Conservation (phyloP, 1,284 basidiomycete genomes). For the Tremellales sp. region DNA sequence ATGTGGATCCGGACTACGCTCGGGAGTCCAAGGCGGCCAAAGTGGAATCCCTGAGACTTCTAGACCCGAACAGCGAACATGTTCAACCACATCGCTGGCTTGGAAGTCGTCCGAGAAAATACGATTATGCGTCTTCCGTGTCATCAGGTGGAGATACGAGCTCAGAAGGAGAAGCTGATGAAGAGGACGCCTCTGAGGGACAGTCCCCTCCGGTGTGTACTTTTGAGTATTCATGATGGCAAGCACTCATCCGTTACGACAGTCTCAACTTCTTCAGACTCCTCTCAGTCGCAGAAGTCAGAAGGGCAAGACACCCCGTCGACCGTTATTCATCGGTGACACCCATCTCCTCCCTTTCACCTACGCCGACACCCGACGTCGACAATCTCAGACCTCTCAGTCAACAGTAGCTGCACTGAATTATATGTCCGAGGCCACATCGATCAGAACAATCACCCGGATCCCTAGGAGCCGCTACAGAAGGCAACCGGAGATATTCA, state of each 20-base stretch:
- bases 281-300: no score
- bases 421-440: not conserved
- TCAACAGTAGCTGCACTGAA: not conserved
- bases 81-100: no score
- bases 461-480: not conserved
- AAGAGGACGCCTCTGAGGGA: not conserved
- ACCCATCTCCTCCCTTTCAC: conserved; percentile 22
- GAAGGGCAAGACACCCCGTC: no score
- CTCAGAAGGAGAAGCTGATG: not conserved
- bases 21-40: no score
- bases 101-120: no score
- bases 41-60: no score
- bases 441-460: not conserved
- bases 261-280: no score
- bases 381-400: not conserved
- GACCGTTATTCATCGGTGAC: conserved; percentile 17
- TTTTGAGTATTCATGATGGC: no score
- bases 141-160: not conserved
- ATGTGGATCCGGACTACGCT: no score
- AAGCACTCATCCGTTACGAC: no score
- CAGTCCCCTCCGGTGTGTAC: not conserved
- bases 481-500: no score
- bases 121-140: not conserved
- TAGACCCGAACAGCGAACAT: no score
- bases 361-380: conserved; percentile 8